Evolutionary conservation across 305 asterid genomes (phyloP).

Genomic region (Fraxinus paxiana): DNA sequence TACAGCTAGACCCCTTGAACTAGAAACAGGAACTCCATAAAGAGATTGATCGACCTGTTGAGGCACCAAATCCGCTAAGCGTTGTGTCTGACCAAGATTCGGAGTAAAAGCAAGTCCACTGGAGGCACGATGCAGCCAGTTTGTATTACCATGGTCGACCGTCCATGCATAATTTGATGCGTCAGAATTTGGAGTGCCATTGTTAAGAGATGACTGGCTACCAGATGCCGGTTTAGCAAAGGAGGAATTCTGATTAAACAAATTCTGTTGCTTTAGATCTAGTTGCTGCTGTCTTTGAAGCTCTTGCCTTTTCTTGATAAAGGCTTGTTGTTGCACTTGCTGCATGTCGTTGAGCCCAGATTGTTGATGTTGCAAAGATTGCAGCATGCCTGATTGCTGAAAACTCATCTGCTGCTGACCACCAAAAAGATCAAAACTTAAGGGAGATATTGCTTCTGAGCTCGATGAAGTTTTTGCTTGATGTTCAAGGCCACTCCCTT

Average conservation of each 20-base stretch:
- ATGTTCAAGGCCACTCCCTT: slow-evolving; percentile 49
- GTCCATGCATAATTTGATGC: slow-evolving; percentile 42
- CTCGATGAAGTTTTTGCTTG: slow-evolving; percentile 54
- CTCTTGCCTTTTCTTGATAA: slow-evolving; percentile 84
- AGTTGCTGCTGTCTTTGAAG: slow-evolving; percentile 75
- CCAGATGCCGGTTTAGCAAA: slow-evolving; percentile 52
- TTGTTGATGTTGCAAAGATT: slow-evolving; percentile 68
- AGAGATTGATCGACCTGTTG: slow-evolving; percentile 79
- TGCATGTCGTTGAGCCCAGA: slow-evolving; percentile 65
- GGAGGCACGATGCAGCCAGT: slow-evolving; percentile 59
- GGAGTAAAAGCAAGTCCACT: slow-evolving; percentile 39
- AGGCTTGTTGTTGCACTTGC: slow-evolving; percentile 69
- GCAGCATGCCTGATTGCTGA: slow-evolving; percentile 69
- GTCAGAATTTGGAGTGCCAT: slow-evolving; percentile 51
- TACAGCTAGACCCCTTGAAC: slow-evolving; percentile 56
- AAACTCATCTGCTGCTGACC: slow-evolving; percentile 72
- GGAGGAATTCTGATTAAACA: slow-evolving; percentile 44
- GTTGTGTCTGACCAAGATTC: slow-evolving; percentile 50
- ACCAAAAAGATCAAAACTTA: slow-evolving; percentile 72
- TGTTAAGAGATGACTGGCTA: slow-evolving; percentile 42
- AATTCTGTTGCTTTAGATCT: slow-evolving; percentile 49
- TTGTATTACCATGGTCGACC: slow-evolving; percentile 49
- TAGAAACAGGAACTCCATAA: slow-evolving; percentile 76
- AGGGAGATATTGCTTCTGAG: slow-evolving; percentile 55
- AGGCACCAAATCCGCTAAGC: slow-evolving; percentile 42